Conservation (phyloP, 345 rosid genomes). For the Salix suchowensis region DNA sequence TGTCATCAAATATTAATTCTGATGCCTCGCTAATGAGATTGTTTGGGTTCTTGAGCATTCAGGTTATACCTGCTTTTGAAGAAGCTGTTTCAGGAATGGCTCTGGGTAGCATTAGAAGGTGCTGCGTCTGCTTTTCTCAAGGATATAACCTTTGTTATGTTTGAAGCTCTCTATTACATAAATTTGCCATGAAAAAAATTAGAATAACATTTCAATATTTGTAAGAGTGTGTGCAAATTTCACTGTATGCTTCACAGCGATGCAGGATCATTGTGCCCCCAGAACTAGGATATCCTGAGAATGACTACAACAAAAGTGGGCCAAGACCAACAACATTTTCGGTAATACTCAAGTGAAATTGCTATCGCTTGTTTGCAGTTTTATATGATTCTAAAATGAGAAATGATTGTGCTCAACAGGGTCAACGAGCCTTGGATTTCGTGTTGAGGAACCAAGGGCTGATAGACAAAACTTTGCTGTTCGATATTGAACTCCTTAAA, state of each 20-base stretch:
- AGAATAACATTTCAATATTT: not conserved
- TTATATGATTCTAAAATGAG: not conserved
- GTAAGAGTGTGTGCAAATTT: slow-evolving; percentile 14
- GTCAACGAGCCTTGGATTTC: slow-evolving; percentile 92
- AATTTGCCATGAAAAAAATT: not conserved
- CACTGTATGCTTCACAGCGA: slow-evolving; percentile 38
- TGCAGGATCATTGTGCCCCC: slow-evolving; percentile 97
- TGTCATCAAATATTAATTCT: not conserved
- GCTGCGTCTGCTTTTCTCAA: slow-evolving; percentile 23
- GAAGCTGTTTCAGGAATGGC: slow-evolving; percentile 95
- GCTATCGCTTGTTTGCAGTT: not conserved
- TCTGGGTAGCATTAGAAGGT: slow-evolving; percentile 86
- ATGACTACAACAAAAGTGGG: slow-evolving; percentile 73
- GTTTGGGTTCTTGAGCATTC: slow-evolving; percentile 22
- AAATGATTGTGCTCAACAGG: slow-evolving; percentile 39
- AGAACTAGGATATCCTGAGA: slow-evolving; percentile 88
- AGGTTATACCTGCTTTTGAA: slow-evolving; percentile 97
- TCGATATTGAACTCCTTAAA: slow-evolving; percentile 89
- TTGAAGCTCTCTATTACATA: not conserved
- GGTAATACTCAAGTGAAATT: slow-evolving; percentile 36
- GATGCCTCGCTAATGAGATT: slow-evolving; percentile 3
- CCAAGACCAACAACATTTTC: slow-evolving; percentile 89
- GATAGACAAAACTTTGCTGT: slow-evolving; percentile 88
- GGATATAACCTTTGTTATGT: not conserved
- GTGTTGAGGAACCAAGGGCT: slow-evolving; percentile 91